Base-by-base conservation (phyloP, 2,329 filamentous ascomycete genomes). In the Penicillium sp. region DNA sequence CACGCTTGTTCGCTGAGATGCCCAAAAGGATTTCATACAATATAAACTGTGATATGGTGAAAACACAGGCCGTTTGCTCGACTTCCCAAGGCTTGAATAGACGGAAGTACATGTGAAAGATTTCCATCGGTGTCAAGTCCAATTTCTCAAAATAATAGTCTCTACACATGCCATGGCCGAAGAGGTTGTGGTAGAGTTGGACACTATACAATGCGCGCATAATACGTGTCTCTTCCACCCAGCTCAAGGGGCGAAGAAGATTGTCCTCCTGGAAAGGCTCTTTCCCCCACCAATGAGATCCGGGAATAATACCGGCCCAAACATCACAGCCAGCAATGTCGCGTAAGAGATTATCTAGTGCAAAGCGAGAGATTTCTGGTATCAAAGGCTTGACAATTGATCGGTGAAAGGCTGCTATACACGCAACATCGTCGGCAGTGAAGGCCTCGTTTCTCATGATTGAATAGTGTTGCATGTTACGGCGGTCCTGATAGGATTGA, bases 181-280 rank as follows among this genome's bases (percentile, higher is more conserved):
- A 61, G 2, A 61, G 43, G 24, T 61, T 59, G 35, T 38, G 50
- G 28, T 52, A 56, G 8, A 62, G 43, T 26, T 62, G 57, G 14
- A 58, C 56, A 24, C 59, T 56, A 50, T 61, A 61, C 12, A 61
- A 43, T 11, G 59, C 59, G 30, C 60, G 60, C 11, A 50, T n/a
- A 12, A 62, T 2, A 14, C 57, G 59, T 5, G 47, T 52, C 48
- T 61, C 46, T 24, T 62, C 60, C 20, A 47, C 51, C 20, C 23
- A 20, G 14, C 49, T 62, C 1, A 59, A 55, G 28, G 52, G 11
- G 3, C n/a, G 24, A 20, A 45, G 21, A n/a, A n/a, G n/a, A n/a
- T n/a, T n/a, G n/a, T n/a, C n/a, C n/a, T n/a, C n/a, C n/a, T n/a
- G n/a, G n/a, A n/a, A n/a, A n/a, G n/a, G n/a, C n/a, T n/a, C n/a